A percentile compares a stretch with the other conserved stretches of the same genome.
These are phyloP conservation scores for Uncinocarpus reesii DNA, from an alignment of 2,329 filamentous ascomycete species.

Conservation along the genomic window DNA sequence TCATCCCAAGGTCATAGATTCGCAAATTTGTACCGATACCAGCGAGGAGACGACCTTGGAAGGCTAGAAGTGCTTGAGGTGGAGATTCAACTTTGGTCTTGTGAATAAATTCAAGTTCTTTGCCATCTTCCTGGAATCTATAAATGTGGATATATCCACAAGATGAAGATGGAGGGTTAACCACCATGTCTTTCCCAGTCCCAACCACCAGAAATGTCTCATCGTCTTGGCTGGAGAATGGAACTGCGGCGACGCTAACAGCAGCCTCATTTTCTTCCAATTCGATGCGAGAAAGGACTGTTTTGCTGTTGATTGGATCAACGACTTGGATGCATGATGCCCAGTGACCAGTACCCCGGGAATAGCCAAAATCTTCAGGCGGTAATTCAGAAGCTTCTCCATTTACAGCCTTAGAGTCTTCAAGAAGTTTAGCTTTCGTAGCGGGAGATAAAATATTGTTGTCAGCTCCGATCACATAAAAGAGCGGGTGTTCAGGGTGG, in stretches of 20 bases:
- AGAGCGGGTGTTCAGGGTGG: slow-evolving; percentile 77
- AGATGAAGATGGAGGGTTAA: slow-evolving; percentile 63
- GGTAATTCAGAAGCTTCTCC: slow-evolving; percentile 62
- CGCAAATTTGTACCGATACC: slow-evolving; percentile 73
- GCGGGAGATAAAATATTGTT: slow-evolving; percentile 78
- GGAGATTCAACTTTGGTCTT: slow-evolving; percentile 89
- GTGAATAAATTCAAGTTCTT: slow-evolving; percentile 84
- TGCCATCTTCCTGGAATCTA: slow-evolving; percentile 76
- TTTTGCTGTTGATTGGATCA: slow-evolving; percentile 66
- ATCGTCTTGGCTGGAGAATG: slow-evolving; percentile 79
- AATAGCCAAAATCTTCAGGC: slow-evolving; percentile 79
- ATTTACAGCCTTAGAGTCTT: slow-evolving; percentile 60
- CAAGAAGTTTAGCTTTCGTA: slow-evolving; percentile 63
- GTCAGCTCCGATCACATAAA: slow-evolving; percentile 90
- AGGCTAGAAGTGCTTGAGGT: slow-evolving; percentile 78
- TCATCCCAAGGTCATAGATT: slow-evolving; percentile 87
- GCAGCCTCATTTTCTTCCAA: slow-evolving; percentile 85
- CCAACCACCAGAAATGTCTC: slow-evolving; percentile 90
- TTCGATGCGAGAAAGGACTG: slow-evolving; percentile 66
- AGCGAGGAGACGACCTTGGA: slow-evolving; percentile 82
- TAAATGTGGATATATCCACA: slow-evolving; percentile 88
- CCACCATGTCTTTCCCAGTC: slow-evolving; percentile 78
- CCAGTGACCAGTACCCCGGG: slow-evolving; percentile 75
- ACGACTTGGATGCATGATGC: slow-evolving; percentile 90
- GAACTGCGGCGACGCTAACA: slow-evolving; percentile 70